A percentile compares a stretch with the other conserved stretches of the same genome.
phyloP scores from a whole-genome alignment of 441 rosid species.

The Metrosideros polymorpha region DNA sequence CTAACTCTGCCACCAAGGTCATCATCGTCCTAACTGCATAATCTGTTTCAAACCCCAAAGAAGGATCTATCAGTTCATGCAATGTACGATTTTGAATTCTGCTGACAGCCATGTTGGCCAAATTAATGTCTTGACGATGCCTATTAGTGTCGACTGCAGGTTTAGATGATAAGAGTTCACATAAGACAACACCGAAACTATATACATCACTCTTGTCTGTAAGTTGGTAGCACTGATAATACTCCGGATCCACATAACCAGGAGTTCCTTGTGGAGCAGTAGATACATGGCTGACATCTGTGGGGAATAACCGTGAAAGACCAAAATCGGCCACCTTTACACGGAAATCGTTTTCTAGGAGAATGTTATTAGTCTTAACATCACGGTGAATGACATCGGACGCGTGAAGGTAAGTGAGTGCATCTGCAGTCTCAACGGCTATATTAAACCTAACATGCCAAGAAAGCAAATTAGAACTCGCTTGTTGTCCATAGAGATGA shows the following conservation, averaged over 20 bases:
- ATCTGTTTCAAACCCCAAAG: slow-evolving; percentile 36
- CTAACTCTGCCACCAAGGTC: slow-evolving; percentile 40
- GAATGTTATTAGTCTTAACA: slow-evolving; percentile 55
- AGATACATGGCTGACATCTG: slow-evolving; percentile 45
- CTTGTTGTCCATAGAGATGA: slow-evolving; percentile 36
- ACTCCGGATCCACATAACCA: slow-evolving; percentile 67
- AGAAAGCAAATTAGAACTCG: slow-evolving; percentile 20
- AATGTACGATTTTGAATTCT: slow-evolving; percentile 41
- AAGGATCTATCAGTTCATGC: slow-evolving; percentile 44
- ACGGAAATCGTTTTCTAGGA: slow-evolving; percentile 31
- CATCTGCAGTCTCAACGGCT: slow-evolving; percentile 51
- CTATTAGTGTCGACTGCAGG: slow-evolving; percentile 47
- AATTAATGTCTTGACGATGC: slow-evolving; percentile 35
- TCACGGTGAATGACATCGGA: slow-evolving; percentile 54
- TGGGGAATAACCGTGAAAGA: slow-evolving; percentile 47
- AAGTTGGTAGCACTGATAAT: slow-evolving; percentile 46
- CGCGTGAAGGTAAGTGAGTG: slow-evolving; percentile 38
- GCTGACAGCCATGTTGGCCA: slow-evolving; percentile 48
- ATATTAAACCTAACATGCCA: slow-evolving; percentile 51
- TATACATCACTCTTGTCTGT: slow-evolving; percentile 68
- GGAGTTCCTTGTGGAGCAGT: slow-evolving; percentile 76
- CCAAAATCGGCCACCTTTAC: slow-evolving; percentile 76
- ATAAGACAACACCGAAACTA: slow-evolving; percentile 55
- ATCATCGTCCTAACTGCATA: slow-evolving; percentile 17
- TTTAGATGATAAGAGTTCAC: slow-evolving; percentile 42